Evolutionary conservation across 1,284 basidiomycete genomes (phyloP).

Genomic region (Trichosporon sp.): DNA sequence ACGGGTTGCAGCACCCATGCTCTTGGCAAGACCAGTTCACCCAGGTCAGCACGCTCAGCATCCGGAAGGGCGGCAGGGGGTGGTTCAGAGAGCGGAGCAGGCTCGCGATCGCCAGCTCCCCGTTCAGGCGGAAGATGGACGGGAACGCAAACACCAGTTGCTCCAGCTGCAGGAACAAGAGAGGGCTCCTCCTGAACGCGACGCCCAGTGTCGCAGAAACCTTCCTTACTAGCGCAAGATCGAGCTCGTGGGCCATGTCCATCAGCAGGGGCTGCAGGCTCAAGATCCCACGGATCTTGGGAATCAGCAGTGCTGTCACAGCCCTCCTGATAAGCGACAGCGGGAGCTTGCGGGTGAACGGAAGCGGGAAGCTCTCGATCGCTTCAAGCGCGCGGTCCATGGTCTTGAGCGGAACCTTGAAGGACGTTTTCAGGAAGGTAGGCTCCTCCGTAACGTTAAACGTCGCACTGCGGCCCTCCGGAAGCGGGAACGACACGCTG

Average conservation of each 20-base stretch:
- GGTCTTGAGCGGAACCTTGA: not conserved
- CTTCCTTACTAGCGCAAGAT: not conserved
- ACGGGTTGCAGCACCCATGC: not conserved
- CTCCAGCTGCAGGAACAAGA: not conserved
- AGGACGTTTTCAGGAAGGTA: not conserved
- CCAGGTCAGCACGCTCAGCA: not conserved
- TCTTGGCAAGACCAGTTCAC: not conserved
- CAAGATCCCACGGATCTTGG: not conserved
- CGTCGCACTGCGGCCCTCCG: not conserved
- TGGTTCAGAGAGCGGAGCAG: not conserved
- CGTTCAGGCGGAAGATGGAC: not conserved
- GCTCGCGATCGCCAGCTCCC: not conserved
- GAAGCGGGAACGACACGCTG: not conserved
- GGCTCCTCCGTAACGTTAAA: not conserved
- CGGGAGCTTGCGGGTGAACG: not conserved
- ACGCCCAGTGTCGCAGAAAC: not conserved
- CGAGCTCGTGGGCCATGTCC: not conserved
- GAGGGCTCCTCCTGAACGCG: not conserved
- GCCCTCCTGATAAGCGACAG: not conserved
- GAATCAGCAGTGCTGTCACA: not conserved
- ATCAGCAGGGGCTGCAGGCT: not conserved
- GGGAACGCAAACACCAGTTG: not conserved
- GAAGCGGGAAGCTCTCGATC: not conserved
- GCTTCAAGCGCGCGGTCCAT: not conserved
- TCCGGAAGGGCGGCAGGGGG: not conserved